Evolutionary conservation across 2,329 filamentous ascomycete species (phyloP).

Genomic region (Fusarium xyrophilum): DNA sequence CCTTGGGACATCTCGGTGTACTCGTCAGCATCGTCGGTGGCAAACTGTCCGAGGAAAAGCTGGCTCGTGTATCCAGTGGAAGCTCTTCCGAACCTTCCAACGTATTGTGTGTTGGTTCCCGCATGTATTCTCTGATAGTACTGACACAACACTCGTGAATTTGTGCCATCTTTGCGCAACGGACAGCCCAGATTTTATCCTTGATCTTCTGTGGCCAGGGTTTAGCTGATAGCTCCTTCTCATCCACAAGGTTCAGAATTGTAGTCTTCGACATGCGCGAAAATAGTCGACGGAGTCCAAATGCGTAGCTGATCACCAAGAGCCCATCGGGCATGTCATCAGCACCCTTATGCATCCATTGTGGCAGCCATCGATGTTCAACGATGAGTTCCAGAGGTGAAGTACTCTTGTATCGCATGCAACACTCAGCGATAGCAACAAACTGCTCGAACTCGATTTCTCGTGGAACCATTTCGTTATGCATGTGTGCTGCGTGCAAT

Average conservation of each 20-base stretch:
- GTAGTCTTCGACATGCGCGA: conserved; percentile 57
- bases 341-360: conserved; percentile 57
- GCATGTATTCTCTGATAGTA: conserved; percentile 56
- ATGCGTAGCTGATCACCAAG: conserved; percentile 60
- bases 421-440: conserved; percentile 60
- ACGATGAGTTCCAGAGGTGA: conserved; percentile 58
- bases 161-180: conserved; percentile 59
- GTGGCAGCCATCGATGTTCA: conserved; percentile 59
- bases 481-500: conserved; percentile 60
- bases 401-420: conserved; percentile 58
- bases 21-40: conserved; percentile 45
- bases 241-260: conserved; percentile 55
- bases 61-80: conserved; percentile 34
- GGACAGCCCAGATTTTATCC: conserved; percentile 57
- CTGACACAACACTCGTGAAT: conserved; percentile 54
- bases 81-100: conserved; percentile 24
- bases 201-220: conserved; percentile 57
- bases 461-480: conserved; percentile 54
- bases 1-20: conserved; percentile 56
- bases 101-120: conserved; percentile 36
- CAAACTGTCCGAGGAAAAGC: conserved; percentile 23
- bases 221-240: conserved; percentile 52
- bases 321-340: conserved; percentile 59
- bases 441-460: conserved; percentile 57
- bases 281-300: conserved; percentile 58